Base-by-base conservation (phyloP, 108 stramenopile species). In the Cylindrotheca fusiformis region DNA sequence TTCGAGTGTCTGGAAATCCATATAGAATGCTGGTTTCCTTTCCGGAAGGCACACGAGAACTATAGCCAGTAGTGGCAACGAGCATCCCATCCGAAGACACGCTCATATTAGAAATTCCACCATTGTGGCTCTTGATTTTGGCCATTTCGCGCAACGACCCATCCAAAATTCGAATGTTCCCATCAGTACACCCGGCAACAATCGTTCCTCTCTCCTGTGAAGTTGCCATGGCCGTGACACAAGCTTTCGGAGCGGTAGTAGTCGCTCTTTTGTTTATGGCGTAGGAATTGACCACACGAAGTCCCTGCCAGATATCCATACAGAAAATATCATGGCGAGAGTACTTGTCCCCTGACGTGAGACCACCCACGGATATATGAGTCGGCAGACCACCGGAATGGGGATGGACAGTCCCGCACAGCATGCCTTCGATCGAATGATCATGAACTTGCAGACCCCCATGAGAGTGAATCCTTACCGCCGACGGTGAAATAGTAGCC, bases 141-240 rank as follows among this genome's bases (percentile, higher is more conserved):
- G 83, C 90, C 28, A 83, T 58, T 63, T 85, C 86, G 30, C 77
- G 62, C 32, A 70, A 53, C 8, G 76, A 73, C 19, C 86, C 85
- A 72, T 94, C 93, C 41, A 94, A 55, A 0, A 94, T 31, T 22
- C 86, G 82, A 22, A 94, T 64, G 6, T 85, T 78, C 8, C 93
- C 93, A 77, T 94, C 93, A 12, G 85, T 62, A 58, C 88, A 90
- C 12, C 87, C 93, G 27, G 82, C 85, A 24, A 94, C 75, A 52
- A 94, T 56, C 10, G 67, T 72, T 49, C 70, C 67, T 36, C 74
- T 68, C 1, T 74, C 72, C 22, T 78, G 59, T 64, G 82, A 84
- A 3, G 67, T 68, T 23, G 76, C 74, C 63, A 88, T 59, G 46
- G 77, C 81, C n/a, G 81, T 72, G 5, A 88, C 81, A 36, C 79